Base-by-base conservation (phyloP, 2,329 filamentous ascomycete genomes). In the Aaosphaeria pasadenensis region DNA sequence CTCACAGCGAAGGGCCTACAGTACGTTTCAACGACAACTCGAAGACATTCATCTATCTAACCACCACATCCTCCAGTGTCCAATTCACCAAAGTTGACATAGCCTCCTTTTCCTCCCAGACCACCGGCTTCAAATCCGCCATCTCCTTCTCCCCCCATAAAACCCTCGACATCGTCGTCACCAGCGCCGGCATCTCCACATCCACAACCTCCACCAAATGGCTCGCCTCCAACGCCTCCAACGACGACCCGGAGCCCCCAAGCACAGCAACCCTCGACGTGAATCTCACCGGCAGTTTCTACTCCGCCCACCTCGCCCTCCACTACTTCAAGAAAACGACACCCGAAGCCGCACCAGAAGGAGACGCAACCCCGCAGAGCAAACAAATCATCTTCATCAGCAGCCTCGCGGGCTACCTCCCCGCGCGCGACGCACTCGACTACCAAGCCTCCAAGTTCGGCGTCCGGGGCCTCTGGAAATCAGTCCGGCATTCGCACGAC, bases 41-140 rank as follows among this genome's bases (percentile, higher is more conserved):
- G 11, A 40, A 40, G 24, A 13, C 39, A 40, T 11, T 40, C 11
- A n/a, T 24, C 39, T 7, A 40, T 40, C 9, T 36, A 11, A 11
- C 33, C 4, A 36, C 9, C 3, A 11, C 33, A 36, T 36, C 13
- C 33, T 36, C 24, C 42, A 63, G 57, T 31, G 60, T 64, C 32
- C 51, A 58, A 30, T 69, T 64, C 50, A 51, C 58, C 24, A 47
- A 52, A 30, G 65, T 59, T 7, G 59, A 69, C 49, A 56, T 63
- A 3, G 53, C 55, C 6, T 50, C 55, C 49, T 68, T 60, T 53
- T 28, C 31, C 17, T 60, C 62, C 13, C 66, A 66, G 45, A 36
- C 58, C 29, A 40, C 50, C 7, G 63, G 59, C 43, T 69, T 70
- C 57, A 63, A 67, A 44, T 46, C 55, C 30, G 59, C 63, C 6